phyloP scores from a whole-genome alignment of 2,329 filamentous ascomycete species.

The Beauveria scarabaeidicola region DNA sequence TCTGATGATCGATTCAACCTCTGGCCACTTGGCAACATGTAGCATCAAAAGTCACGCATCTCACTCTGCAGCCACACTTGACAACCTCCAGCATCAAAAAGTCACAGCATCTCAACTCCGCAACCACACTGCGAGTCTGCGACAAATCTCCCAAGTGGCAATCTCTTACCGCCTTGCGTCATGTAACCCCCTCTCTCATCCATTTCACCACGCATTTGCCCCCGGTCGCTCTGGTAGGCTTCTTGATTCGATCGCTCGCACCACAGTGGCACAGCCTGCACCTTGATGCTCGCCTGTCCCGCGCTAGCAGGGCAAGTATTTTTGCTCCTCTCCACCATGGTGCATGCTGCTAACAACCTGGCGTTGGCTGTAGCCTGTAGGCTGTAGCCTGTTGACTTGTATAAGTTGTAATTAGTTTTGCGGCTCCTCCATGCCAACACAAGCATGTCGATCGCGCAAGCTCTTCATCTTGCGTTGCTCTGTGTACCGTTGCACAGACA shows the following conservation, averaged over 20 bases:
- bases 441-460: constrained; percentile 1
- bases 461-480: constrained; percentile 1
- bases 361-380: too few relatives aligned
- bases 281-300: constrained; percentile 2
- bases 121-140: not conserved
- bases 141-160: not conserved
- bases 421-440: not conserved
- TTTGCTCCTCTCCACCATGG: not conserved
- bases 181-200: not conserved
- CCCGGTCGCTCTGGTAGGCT: not conserved
- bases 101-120: not conserved
- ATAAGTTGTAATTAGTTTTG: too few relatives aligned
- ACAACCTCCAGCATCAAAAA: not conserved
- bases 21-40: not conserved
- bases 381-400: too few relatives aligned
- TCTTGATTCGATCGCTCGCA: constrained; percentile 5
- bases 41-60: too few relatives aligned
- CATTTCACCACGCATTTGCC: not conserved
- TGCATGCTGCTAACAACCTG: not conserved
- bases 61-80: too few relatives aligned
- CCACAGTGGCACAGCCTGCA: not conserved
- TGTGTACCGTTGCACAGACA: not conserved
- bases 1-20: not conserved
- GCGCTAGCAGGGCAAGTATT: constrained; percentile 3
- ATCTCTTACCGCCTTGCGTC: constrained; percentile 3